Base-by-base conservation (phyloP, 768 basidiomycete genomes). In the Rhodotorula diobovata region DNA sequence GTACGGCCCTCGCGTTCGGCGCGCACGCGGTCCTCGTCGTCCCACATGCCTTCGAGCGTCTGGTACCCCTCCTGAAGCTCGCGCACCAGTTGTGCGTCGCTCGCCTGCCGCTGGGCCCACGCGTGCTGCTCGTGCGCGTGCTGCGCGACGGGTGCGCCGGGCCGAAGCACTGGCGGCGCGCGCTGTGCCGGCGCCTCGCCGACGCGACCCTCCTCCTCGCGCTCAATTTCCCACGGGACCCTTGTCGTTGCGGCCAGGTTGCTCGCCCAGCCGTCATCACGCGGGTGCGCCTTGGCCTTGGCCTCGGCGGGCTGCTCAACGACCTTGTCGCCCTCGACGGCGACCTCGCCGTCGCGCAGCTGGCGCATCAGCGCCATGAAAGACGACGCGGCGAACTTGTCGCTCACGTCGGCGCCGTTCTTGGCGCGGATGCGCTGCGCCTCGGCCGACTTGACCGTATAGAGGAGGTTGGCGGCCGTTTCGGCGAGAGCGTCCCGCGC, bases 291-390 rank as follows among this genome's bases (percentile, higher is more conserved):
- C 57, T 72, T 75, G 48, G 66, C 62, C 66, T 48, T 77, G 45
- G 15, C 43, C 14, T 34, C 59, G 82, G 61, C 39, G 35, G 70
- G 54, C 57, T 72, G 54, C 57, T 78, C 75, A 20, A 94, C 89
- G 80, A 96, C 86, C 62, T 87, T 81, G 77, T 93, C 88, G 30
- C 89, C 90, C 59, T 90, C 87, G 5, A 95, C 88, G 25, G 87
- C 84, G 51, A 91, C 84, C 77, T 89, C 85, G 15, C 87, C 86
- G 80, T 93, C 93, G 50, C 90, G 83, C 66, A 96, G 81, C 79
- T 90, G 87, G 62, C 85, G 86, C 93, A 96, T 95, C 37, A 96
- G 83, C 32, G 84, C 84, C 84, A 96, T 83, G 79, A 96, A 96
- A 68, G 86, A 84, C 79, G 90, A 92, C 43, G 91, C 85, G 80